Evolutionary conservation across 345 rosid species (phyloP), one percentile per base, ranked within the genome.

Genomic region (Cochlearia excelsa): DNA sequence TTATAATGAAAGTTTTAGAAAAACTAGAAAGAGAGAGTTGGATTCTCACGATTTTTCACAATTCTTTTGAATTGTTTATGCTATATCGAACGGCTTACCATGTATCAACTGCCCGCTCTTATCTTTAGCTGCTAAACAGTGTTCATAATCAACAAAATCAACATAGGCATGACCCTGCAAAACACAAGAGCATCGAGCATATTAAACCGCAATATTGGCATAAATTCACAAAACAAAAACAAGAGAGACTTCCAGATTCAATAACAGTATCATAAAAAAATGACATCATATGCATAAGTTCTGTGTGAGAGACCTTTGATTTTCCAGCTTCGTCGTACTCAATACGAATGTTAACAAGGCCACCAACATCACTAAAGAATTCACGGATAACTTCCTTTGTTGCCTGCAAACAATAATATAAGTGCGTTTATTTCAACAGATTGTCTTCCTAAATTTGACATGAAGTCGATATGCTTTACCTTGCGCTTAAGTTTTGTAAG

Each of bases 131-230:
- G 82, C 85, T 58, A 78, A 71, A 59, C 88, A 89, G 68, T 81
- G 87, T 40, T 75, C 79, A 43, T 86, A 89, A 72, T 92, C 84
- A 26, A 47, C 54, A 72, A 93, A 93, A 72, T 93, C 99, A 68
- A 89, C 85, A 71, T 93, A 93, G 35, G 99, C 95, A 52, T 86
- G 75, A 45, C 99, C 97, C 97, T 92, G 53, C 27, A 29, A 58
- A 46, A 58, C 9, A 47, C 47, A 65, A 44, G 51, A 29, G 35
- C 38, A 54, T 16, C 31, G 4, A 45, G 16, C 46, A 58, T 41
- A 47, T 50, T 37, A 56, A 43, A 44, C 43, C 61, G 54, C 57
- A 44, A 30, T 61, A 40, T 30, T 9, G 9, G 57, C 52, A 61
- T 54, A n/a, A n/a, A 30, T 9, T 54, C 51, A 28, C 6, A 27